Base-by-base conservation (phyloP, 805 yeast genomes). In the Ogataea populi-albae region DNA sequence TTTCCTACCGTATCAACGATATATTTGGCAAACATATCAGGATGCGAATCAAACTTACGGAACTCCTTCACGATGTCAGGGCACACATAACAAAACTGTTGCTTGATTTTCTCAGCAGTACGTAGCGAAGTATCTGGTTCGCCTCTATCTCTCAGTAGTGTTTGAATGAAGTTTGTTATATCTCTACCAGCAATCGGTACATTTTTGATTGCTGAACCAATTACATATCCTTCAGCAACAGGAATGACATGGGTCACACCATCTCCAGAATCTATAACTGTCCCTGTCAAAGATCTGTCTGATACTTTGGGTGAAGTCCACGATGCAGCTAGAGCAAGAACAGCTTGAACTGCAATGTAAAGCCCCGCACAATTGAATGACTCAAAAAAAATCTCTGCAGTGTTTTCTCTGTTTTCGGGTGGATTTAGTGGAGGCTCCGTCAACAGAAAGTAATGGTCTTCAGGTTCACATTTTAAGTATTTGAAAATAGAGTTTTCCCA, bases 171-270 rank as follows among this genome's bases (percentile, higher is more conserved):
- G 46, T 79, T 74, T 3, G 98, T 93, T 52, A 93, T 91, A 61
- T 93, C 98, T 65, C 98, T 81, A 53, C 99, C 99, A 0, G 99
- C 99, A 63, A 93, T 83, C 40, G 99, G 99, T 40, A 93, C 87
- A 62, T 93, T 91, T 59, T 93, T 93, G 61, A 93, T 93, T 21
- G 97, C 95, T 10, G 95, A 81, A 5, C 98, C 98, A 60, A 93
- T 93, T 22, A 93, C 98, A 59, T 93, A 93, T 41, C 99, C 99
- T 66, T 93, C 98, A 18, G 98, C 98, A 23, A 93, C 99, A 11
- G 99, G 98, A 45, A 93, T 93, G 30, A 93, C 98, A 62, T 93
- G 99, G 9, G 98, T 93, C 4, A 93, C 98, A 72, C 98, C 98
- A 58, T 91, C 98, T 68, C 98, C 98, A 3, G 94, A 82, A 60